Percentiles rank a stretch among this genome's conserved stretches.
These are phyloP conservation scores for Alternaria triticimaculans DNA, from an alignment of 2,329 filamentous ascomycete genomes.

Conservation along the genomic window DNA sequence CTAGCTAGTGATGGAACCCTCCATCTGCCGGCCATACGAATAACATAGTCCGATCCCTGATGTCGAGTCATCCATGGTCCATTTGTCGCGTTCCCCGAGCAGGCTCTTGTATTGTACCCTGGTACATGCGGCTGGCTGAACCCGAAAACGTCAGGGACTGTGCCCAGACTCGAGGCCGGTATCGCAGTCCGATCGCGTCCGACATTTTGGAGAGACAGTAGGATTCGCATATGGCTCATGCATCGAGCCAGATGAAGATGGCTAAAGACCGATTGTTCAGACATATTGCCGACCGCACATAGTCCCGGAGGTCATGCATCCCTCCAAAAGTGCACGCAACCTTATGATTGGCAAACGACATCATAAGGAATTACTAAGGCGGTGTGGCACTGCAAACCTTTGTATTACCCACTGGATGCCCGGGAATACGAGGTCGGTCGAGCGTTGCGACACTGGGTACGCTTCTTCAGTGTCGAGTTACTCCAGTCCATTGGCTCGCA, in stretches of 20 bases:
- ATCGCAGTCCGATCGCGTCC: background rate
- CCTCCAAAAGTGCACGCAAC: background rate
- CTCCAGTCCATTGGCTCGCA: conserved; percentile 21
- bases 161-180: background rate
- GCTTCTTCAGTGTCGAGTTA: conserved; percentile 13
- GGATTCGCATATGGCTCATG: background rate
- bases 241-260: background rate
- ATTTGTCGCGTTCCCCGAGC: background rate
- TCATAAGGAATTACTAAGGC: conserved; percentile 11
- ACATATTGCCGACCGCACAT: background rate
- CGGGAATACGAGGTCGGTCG: background rate
- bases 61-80: background rate
- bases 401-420: background rate
- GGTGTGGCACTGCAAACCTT: background rate
- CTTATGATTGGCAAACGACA: background rate
- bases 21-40: background rate
- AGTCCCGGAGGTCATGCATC: background rate
- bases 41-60: background rate
- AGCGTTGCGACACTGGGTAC: conserved; percentile 4
- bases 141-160: background rate
- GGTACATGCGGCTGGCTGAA: background rate
- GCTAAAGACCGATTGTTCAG: background rate
- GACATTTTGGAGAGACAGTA: background rate
- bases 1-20: background rate
- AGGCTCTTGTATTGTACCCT: background rate